phyloP scores from a whole-genome alignment of 2,329 filamentous ascomycete species.

The Hymenoscyphus infarciens region DNA sequence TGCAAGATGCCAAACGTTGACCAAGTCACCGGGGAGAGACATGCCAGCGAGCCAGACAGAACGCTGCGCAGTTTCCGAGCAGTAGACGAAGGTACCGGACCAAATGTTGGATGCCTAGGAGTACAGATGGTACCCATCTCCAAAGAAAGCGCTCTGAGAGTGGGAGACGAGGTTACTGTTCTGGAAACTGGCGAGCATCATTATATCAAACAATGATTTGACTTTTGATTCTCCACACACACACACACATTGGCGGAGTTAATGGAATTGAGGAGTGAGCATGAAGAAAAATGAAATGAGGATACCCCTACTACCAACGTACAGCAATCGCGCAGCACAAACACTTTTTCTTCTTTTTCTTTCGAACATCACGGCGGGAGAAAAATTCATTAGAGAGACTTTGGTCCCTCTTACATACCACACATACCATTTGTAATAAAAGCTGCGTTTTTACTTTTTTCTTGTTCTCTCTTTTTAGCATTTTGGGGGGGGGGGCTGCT shows the following conservation, averaged over 20 bases:
- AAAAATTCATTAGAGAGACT: neutral
- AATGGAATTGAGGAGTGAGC: neutral
- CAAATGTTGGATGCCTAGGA: constrained; percentile 55
- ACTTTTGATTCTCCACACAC: neutral
- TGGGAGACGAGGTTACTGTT: constrained; percentile 54
- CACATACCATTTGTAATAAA: neutral
- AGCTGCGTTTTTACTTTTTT: neutral
- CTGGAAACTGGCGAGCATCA: constrained; percentile 36
- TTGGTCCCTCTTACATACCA: neutral
- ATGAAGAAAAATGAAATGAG: neutral
- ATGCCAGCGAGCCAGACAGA: constrained; percentile 51
- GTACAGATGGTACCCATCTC: constrained; percentile 61
- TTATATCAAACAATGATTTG: constrained; percentile 11
- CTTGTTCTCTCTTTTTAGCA: neutral
- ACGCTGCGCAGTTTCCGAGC: constrained; percentile 56
- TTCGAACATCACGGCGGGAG: neutral
- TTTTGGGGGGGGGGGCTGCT: neutral
- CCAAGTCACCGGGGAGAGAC: constrained; percentile 39
- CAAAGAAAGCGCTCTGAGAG: constrained; percentile 47
- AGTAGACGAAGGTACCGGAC: constrained; percentile 56
- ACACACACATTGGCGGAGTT: constrained; percentile 1
- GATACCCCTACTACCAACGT: neutral
- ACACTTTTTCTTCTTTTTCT: neutral
- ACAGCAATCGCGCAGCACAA: neutral
- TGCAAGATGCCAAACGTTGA: constrained; percentile 72